Conservation (phyloP, 208 protist genomes). For the Acanthamoeba lenticulata region DNA sequence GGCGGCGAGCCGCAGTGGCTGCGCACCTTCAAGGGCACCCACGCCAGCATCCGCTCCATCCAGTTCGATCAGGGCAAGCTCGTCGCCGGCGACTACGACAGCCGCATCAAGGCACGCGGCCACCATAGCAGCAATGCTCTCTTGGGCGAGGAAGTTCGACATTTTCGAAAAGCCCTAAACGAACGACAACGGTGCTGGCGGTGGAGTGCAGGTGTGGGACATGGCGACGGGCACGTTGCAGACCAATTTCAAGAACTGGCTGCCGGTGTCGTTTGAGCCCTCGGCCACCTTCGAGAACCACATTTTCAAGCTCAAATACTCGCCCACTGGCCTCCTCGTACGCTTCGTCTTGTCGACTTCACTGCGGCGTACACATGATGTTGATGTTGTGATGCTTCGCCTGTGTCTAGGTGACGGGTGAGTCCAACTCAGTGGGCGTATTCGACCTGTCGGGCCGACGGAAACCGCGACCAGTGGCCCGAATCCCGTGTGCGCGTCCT, state of each 20-base stretch:
- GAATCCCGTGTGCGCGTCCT: too few species aligned
- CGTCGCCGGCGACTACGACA: neutral
- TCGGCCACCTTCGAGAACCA: slow-evolving; percentile 11
- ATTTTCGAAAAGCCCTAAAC: too few species aligned
- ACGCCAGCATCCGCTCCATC: neutral
- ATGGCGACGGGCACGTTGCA: neutral
- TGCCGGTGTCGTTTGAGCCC: neutral
- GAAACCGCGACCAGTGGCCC: too few species aligned
- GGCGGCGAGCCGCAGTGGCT: neutral
- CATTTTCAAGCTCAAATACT: slow-evolving; percentile 41
- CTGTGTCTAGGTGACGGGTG: neutral
- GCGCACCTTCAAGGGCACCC: neutral
- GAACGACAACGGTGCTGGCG: too few species aligned
- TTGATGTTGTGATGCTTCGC: neutral
- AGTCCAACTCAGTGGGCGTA: slow-evolving; percentile 8
- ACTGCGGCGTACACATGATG: neutral
- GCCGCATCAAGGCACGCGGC: neutral
- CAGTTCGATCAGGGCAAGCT: neutral
- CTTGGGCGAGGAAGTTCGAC: neutral
- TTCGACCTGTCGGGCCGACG: neutral
- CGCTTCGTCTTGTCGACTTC: neutral
- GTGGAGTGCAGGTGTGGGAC: neutral
- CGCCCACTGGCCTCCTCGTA: neutral
- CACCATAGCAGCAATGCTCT: neutral
- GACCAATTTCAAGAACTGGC: slow-evolving; percentile 44